phyloP scores from a whole-genome alignment of 306 rosid species.

The Prunus salicina region DNA sequence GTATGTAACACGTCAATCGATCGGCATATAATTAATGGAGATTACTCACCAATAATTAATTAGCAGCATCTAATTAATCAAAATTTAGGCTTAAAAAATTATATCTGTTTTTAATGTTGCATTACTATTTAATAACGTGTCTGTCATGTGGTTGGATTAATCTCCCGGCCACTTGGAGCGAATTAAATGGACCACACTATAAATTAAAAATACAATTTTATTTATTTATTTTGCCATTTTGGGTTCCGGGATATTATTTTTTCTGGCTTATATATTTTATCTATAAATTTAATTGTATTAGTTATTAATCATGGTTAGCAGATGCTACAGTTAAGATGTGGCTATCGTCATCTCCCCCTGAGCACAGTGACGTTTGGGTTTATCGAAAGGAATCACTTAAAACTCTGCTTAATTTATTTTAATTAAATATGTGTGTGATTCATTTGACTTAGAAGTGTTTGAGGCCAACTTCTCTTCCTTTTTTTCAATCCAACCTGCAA shows the following conservation, averaged over 20 bases:
- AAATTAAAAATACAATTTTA: neutral
- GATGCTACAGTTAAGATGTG: conserved; percentile 1
- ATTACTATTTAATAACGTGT: conserved; percentile 24
- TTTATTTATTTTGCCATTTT: neutral
- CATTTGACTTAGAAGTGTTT: neutral
- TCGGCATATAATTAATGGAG: no score
- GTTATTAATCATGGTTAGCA: neutral
- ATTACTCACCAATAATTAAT: neutral
- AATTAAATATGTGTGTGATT: neutral
- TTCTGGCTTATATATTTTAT: neutral
- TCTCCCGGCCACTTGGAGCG: conserved; percentile 23
- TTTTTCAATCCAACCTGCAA: neutral
- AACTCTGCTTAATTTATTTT: neutral
- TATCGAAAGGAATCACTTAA: conserved; percentile 8
- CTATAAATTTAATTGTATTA: neutral
- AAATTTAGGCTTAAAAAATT: neutral
- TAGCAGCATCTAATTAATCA: no score
- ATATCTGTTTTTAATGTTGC: neutral
- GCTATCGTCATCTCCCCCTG: conserved; percentile 33
- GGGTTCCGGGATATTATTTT: neutral
- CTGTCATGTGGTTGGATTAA: conserved; percentile 25
- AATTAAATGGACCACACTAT: conserved; percentile 18
- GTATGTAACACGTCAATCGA: no score
- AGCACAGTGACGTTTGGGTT: conserved; percentile 35
- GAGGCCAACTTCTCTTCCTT: neutral